These are phyloP conservation scores for Anisodus tanguticus DNA, from an alignment of 257 asterid genomes.

Conservation along the genomic window DNA sequence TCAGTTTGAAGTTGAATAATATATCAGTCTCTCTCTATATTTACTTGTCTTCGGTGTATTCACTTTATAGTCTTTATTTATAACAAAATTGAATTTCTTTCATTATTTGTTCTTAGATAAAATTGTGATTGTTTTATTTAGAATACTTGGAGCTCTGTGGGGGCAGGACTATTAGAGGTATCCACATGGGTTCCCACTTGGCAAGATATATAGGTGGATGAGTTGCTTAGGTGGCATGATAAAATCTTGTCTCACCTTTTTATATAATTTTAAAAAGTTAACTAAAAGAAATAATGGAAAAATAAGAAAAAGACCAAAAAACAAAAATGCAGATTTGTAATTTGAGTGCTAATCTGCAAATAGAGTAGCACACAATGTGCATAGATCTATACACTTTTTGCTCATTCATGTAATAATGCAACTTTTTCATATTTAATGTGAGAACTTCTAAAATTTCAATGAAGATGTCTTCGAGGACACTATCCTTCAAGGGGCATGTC, in stretches of 20 bases:
- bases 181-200: conserved; percentile 24
- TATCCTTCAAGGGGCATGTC: neutral
- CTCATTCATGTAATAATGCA: neutral
- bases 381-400: conserved; percentile 13
- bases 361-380: conserved; percentile 8
- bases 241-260: conserved; percentile 2
- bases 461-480: neutral
- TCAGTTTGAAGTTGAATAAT: no score
- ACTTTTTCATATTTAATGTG: neutral
- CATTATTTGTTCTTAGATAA: neutral
- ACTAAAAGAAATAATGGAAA: neutral
- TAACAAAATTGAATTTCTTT: neutral
- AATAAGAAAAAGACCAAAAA: neutral
- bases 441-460: neutral
- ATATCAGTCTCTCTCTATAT: no score
- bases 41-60: no score
- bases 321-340: conserved; percentile 2
- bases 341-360: conserved; percentile 17
- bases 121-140: neutral
- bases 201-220: neutral
- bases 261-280: neutral
- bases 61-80: no score
- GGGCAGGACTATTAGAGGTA: neutral
- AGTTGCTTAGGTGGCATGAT: conserved; percentile 18
- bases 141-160: conserved; percentile 14